Conservation (phyloP, 2,329 filamentous ascomycete genomes). For the Arthrobotrys iridis region DNA sequence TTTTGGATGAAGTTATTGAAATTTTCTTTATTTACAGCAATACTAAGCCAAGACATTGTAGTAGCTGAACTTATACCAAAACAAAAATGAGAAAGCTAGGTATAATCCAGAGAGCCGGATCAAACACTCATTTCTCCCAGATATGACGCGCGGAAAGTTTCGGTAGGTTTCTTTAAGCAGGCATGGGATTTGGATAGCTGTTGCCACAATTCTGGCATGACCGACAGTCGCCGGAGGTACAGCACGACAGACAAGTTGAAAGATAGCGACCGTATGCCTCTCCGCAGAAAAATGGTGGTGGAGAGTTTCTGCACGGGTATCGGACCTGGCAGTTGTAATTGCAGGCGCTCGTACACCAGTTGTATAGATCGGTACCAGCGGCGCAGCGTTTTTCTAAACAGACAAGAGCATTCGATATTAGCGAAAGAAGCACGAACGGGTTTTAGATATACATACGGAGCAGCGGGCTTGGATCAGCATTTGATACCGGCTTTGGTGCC, state of each 20-base stretch:
- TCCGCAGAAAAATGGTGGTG: not conserved
- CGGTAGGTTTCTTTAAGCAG: not conserved
- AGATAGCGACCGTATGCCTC: constrained; percentile 25
- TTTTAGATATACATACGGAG: constrained; percentile 1
- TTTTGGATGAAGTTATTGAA: no score
- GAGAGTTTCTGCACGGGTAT: constrained; percentile 16
- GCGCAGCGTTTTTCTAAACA: constrained; percentile 30
- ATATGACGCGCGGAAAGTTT: no score
- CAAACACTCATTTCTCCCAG: no score
- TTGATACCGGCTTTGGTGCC: constrained; percentile 16
- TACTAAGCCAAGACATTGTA: no score
- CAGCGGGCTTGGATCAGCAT: constrained; percentile 2
- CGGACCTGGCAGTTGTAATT: constrained; percentile 20
- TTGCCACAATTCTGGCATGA: constrained; percentile 19
- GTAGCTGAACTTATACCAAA: no score
- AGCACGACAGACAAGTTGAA: not conserved
- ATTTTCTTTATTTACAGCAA: no score
- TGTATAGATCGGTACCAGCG: not conserved
- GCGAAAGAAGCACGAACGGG: not conserved
- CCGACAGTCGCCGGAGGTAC: not conserved
- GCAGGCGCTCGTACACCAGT: constrained; percentile 8
- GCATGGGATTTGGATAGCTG: not conserved
- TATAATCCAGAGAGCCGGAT: no score
- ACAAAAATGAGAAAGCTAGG: no score
- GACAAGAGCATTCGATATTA: not conserved